Base-by-base conservation (phyloP, 1,284 basidiomycete genomes). In the Grifola frondosa region DNA sequence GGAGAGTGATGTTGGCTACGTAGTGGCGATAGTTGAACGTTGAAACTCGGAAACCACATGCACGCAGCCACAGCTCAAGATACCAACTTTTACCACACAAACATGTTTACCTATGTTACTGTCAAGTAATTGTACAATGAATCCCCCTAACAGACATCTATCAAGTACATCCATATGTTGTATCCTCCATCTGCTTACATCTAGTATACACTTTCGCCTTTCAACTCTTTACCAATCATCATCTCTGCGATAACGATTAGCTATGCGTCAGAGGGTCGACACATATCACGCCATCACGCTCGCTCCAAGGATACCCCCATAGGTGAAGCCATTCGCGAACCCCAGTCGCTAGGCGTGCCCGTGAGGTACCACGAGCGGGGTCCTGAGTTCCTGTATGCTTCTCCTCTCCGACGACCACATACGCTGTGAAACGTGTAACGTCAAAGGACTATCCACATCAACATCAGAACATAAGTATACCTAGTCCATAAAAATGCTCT, bases 251-350 rank as follows among this genome's bases (percentile, higher is more conserved):
- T 37, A 24, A 19, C 49, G 48, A 10, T 60, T 52, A 63, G 37
- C 73, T 65, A 60, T 91, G 90, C 22, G 87, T 91, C 53, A 90
- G 68, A 22, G 85, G 71, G 64, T 97, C 94, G 37, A 96, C 82
- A 60, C 88, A 94, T 36, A 97, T 77, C 41, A 94, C 81, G 2
- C 94, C 94, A 53, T 91, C 91, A 11, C 83, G 79, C 64, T 97
- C 94, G 65, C 80, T 90, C 90, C 92, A 96, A n/a, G 95, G 90
- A 67, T 95, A 96, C 37, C 88, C 89, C 90, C 92, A 97, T 41
- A 88, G 81, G 56, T 90, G 86, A 35, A 97, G 68, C 81, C 88
- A 96, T 61, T 92, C 89, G 54, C 89, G 85, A 30, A 97, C 84
- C 13, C 88, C 89, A 2, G 85, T 78, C 4, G 84, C 88, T 10